Conservation (phyloP, 805 yeast genomes). For the Huiozyma sinensis region DNA sequence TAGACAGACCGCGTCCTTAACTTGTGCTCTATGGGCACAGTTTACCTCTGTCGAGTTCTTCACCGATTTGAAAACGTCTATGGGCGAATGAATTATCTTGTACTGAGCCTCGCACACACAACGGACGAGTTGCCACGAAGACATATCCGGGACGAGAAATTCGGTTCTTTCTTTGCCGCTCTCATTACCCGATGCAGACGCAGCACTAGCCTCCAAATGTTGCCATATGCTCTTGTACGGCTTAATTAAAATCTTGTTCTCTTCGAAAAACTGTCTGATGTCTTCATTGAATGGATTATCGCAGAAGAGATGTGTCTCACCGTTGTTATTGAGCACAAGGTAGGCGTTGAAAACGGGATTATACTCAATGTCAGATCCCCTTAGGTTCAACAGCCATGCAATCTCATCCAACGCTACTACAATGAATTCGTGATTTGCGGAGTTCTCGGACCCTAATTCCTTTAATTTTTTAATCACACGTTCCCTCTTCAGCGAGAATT, state of each 20-base stretch:
- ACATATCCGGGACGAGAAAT: slow-evolving; percentile 41
- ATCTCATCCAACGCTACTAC: slow-evolving; percentile 76
- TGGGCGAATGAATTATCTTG: slow-evolving; percentile 43
- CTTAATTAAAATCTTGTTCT: slow-evolving; percentile 37
- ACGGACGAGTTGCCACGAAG: slow-evolving; percentile 60
- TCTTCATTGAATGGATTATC: slow-evolving; percentile 35
- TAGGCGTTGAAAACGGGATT: slow-evolving; percentile 80
- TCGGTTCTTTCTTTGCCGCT: slow-evolving; percentile 10
- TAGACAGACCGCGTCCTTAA: slow-evolving; percentile 73
- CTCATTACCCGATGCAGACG: slow-evolving; percentile 8
- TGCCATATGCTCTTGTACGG: slow-evolving; percentile 50
- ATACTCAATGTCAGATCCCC: slow-evolving; percentile 74
- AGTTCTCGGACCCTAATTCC: slow-evolving; percentile 9
- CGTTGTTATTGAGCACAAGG: slow-evolving; percentile 34
- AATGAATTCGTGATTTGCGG: slow-evolving; percentile 29
- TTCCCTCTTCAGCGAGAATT: slow-evolving; percentile 44
- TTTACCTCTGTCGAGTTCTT: slow-evolving; percentile 64
- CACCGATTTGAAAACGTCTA: slow-evolving; percentile 57
- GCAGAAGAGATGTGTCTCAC: slow-evolving; percentile 41
- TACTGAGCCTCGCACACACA: slow-evolving; percentile 27
- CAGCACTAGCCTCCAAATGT: slow-evolving; percentile 30
- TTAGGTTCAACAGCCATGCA: slow-evolving; percentile 80
- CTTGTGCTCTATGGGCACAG: slow-evolving; percentile 68
- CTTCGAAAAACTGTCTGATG: slow-evolving; percentile 32
- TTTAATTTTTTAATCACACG: slow-evolving; percentile 33